Conservation (phyloP, 768 basidiomycete genomes). For the Boletus eberwhitei region DNA sequence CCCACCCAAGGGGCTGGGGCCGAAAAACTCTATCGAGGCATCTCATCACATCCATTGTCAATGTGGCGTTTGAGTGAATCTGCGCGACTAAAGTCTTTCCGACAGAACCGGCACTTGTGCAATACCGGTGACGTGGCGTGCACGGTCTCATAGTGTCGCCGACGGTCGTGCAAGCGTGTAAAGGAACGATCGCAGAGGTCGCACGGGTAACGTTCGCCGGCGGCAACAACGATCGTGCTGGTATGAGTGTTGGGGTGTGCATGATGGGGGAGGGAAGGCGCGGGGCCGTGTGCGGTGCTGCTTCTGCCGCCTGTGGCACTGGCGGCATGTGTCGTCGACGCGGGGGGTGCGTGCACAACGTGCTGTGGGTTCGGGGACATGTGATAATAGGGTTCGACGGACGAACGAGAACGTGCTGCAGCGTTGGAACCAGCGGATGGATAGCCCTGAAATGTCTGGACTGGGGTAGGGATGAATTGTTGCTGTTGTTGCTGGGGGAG, state of each 20-base stretch:
- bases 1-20: not conserved
- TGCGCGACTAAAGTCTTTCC: slow-evolving; percentile 74
- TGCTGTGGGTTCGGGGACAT: slow-evolving; percentile 39
- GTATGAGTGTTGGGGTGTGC: slow-evolving; percentile 9
- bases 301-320: slow-evolving; percentile 14
- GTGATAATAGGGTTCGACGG: slow-evolving; percentile 39
- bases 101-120: slow-evolving; percentile 70
- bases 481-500: slow-evolving; percentile 19
- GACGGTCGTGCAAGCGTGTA: slow-evolving; percentile 76
- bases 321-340: slow-evolving; percentile 12
- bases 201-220: slow-evolving; percentile 66
- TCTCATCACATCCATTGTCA: slow-evolving; percentile 77
- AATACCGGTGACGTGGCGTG: slow-evolving; percentile 61
- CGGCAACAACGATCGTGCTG: slow-evolving; percentile 13
- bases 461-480: slow-evolving; percentile 50
- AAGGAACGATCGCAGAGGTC: slow-evolving; percentile 77
- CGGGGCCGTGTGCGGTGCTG: slow-evolving; percentile 6
- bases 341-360: slow-evolving; percentile 13
- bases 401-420: slow-evolving; percentile 27
- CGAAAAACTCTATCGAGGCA: slow-evolving; percentile 36
- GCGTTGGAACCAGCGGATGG: slow-evolving; percentile 28
- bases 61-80: slow-evolving; percentile 81
- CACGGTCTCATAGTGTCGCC: slow-evolving; percentile 77
- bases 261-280: slow-evolving; percentile 4
- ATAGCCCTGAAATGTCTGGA: slow-evolving; percentile 39